Evolutionary conservation across 176 grass and related monocot genomes (phyloP), one percentile per base, ranked within the genome.

Genomic region (Oryza meridionalis): DNA sequence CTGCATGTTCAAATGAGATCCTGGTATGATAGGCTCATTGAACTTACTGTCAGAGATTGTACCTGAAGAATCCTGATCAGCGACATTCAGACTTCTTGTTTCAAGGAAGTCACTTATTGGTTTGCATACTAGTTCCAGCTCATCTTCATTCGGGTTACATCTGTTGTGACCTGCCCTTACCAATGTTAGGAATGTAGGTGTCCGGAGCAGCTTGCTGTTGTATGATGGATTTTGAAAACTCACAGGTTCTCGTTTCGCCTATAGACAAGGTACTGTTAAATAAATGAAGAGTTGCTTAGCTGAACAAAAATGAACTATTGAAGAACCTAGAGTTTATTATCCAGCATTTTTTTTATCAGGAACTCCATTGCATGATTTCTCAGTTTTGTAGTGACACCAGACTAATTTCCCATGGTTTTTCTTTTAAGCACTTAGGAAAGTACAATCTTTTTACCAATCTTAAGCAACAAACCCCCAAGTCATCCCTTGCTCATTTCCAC

Each of bases 171-270:
- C 13, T 78, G 19, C 53, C 51, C 1, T 84, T 44, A 47, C 66
- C 67, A 83, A 49, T 71, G 22, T 73, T 68, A 88, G 37, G 62
- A 11, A 81, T 19, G 72, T 82, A 75, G 92, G 89, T 85, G 83
- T 88, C 76, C 6, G 55, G 50, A 93, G 85, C 63, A 98, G 71
- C 68, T 85, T 91, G 70, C 76, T 90, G 69, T 95, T 80, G 65
- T 70, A 46, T 1, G 78, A 92, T 76, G 85, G 65, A 75, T 93
- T 90, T 69, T 81, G 76, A 87, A 98, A 98, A 68, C 43, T 75
- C 67, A 91, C 27, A 77, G 96, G 88, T 77, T 92, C 76, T 75
- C 69, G 87, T 85, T 98, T 98, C 1, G 93, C 93, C 96, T 98
- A 82, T 53, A 83, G 71, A 80, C 42, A 73, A 62, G 81, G 67